Evolutionary conservation across 73 alveolate genomes (phyloP), one percentile per base, ranked within the genome.

Genomic region (Symbiodinium pilosum): DNA sequence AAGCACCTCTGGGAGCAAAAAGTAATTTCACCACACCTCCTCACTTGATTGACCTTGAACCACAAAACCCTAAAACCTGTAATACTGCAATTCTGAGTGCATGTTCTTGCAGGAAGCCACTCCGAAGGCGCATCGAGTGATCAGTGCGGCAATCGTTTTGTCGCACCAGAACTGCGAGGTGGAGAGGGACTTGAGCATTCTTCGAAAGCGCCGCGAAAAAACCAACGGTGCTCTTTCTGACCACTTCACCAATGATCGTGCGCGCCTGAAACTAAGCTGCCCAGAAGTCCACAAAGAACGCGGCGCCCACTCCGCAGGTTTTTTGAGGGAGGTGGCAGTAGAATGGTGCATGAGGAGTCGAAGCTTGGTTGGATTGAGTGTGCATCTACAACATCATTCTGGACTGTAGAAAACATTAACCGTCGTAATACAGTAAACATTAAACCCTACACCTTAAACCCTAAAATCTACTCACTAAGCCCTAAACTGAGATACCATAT

Each of bases 131-230:
- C 24, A 7, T 20, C 11, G 34, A 69, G 34, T 5, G 38, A 39
- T 43, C 64, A 38, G 89, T 36, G 30, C 89, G 4, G 4, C 40
- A 39, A 83, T 83, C 43, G 41, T 43, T 59, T 36, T 83, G 64
- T 4, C 64, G 20, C 40, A 21, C 6, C 89, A 83, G 89, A 83
- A 83, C 36, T 3, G 39, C 89, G 89, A 83, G 39, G 89, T 83
- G 52, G 89, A 83, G 89, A 54, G 89, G 16, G 89, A 83, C 38
- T 20, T 83, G 64, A 59, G 24, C 16, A 47, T 47, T 47, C 24
- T 47, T 7, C 16, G 64, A 16, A 47, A 47, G 64, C 7, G 7
- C 16, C 64, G 64, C 64, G 64, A 47, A 16, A 47, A 47, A 16
- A 47, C 64, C 64, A 11, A 16, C 16, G 64, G 24, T 16, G 24